Conservation (phyloP, 2,329 filamentous ascomycete species). For the Aspergillus proliferans region DNA sequence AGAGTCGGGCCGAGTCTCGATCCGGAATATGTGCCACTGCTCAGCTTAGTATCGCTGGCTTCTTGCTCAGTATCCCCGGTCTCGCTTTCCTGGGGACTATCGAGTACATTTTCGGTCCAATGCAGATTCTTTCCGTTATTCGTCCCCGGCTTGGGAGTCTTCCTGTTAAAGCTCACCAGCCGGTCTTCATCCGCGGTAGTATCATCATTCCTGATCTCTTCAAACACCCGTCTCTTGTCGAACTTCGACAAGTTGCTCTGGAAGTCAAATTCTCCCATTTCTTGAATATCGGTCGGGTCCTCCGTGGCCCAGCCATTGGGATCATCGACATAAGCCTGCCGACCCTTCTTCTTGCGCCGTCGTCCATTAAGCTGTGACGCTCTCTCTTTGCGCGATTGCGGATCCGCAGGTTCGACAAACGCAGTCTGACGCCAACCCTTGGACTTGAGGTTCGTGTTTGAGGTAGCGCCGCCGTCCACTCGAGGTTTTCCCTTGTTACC, state of each 20-base stretch:
- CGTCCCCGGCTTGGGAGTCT: constrained; percentile 57
- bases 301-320: constrained; percentile 92
- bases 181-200: constrained; percentile 81
- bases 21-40: constrained; percentile 43
- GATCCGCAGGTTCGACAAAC: constrained; percentile 51
- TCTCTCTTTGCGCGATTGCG: constrained; percentile 22
- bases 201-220: constrained; percentile 84
- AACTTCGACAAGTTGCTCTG: constrained; percentile 85
- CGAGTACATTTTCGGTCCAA: constrained; percentile 84
- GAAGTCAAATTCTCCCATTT: constrained; percentile 93
- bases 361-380: constrained; percentile 26
- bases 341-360: constrained; percentile 42
- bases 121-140: constrained; percentile 84
- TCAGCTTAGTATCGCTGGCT: constrained; percentile 35
- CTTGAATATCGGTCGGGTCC: constrained; percentile 89
- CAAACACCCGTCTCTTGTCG: constrained; percentile 86
- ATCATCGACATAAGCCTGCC: constrained; percentile 45
- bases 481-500: constrained; percentile 40
- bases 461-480: constrained; percentile 31
- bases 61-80: constrained; percentile 55
- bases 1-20: constrained; percentile 33
- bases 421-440: constrained; percentile 65
- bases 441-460: constrained; percentile 40
- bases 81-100: constrained; percentile 65
- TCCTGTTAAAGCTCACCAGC: constrained; percentile 81